Evolutionary conservation across 108 stramenopile species (phyloP), one percentile per base, ranked within the genome.

Genomic region (Schizochytrium sp.): DNA sequence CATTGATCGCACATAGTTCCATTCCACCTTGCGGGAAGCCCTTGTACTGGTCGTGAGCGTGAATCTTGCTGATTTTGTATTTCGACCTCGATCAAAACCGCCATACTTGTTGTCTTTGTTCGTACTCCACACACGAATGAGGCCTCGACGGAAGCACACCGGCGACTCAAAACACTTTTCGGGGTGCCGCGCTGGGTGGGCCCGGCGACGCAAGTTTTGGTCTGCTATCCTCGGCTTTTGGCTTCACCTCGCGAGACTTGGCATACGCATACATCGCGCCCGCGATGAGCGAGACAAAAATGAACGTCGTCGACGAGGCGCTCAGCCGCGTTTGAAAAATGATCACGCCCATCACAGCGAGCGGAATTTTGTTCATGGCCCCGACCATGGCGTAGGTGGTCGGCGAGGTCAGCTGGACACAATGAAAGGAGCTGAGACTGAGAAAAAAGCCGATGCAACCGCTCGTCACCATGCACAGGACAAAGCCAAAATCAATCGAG

Each of bases 241-340:
- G 34, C 34, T 34, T 34, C 34, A 34, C 34, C 34, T 34, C 34
- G 34, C 34, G 34, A 34, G 88, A 91, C 93, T 97, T 99, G 60
- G 97, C 95, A 90, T 94, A 96, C n/a, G 97, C 96, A 60, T 98
- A 99, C 59, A 99, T 89, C 88, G 98, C 96, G 19, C 98, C 98
- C 45, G 97, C 98, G 16, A 90, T 83, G 94, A 98, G 94, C 91
- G 96, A 97, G 59, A 99, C 91, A 25, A 89, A 89, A 58, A 99
- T 97, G 91, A 97, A 99, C 87, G 97, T 93, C 43, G 19, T 23
- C 3, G 53, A 97, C 93, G 96, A 89, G 21, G 60, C 57, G 29
- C 92, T 93, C 60, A 99, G 96, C 44, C 87, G 91, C 34, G 92
- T 94, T 88, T 96, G 94, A 93, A 99, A 99, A 45, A 98, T 58